Conservation (phyloP, 1,139 yeast species). For the Candida albicans region DNA sequence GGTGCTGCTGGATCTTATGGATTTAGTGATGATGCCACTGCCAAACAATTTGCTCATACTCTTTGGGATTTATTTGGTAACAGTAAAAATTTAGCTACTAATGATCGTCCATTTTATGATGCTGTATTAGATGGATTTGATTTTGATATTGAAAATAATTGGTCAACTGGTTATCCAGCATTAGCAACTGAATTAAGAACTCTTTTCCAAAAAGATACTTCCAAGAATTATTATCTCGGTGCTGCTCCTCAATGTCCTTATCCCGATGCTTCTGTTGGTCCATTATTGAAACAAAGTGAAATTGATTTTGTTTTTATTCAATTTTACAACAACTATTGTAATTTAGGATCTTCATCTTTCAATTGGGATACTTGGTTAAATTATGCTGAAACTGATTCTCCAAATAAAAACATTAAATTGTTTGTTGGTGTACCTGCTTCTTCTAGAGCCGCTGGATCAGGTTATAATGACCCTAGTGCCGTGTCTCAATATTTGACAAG, state of each 20-base stretch:
- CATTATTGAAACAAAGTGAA: slow-evolving; percentile 56
- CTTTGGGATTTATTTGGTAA: slow-evolving; percentile 89
- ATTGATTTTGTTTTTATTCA: slow-evolving; percentile 89
- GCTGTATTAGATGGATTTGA: slow-evolving; percentile 49
- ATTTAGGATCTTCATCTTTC: slow-evolving; percentile 51
- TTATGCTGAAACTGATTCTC: slow-evolving; percentile 61
- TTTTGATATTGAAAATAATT: slow-evolving; percentile 45
- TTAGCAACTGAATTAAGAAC: slow-evolving; percentile 60
- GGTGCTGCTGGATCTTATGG: slow-evolving; percentile 86
- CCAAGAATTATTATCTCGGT: slow-evolving; percentile 71
- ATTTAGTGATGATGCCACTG: slow-evolving; percentile 61
- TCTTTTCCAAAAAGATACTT: slow-evolving; percentile 51
- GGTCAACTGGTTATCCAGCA: slow-evolving; percentile 58
- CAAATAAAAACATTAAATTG: slow-evolving; percentile 65
- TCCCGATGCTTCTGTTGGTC: slow-evolving; percentile 85
- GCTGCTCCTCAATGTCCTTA: slow-evolving; percentile 97
- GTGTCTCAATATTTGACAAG: slow-evolving; percentile 26
- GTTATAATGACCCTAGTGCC: slow-evolving; percentile 23
- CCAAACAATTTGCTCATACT: slow-evolving; percentile 66
- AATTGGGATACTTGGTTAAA: slow-evolving; percentile 86
- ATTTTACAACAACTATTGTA: slow-evolving; percentile 90
- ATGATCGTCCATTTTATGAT: slow-evolving; percentile 72
- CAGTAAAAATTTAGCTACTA: slow-evolving; percentile 43
- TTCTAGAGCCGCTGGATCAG: slow-evolving; percentile 59
- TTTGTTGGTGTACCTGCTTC: slow-evolving; percentile 78